These are phyloP conservation scores for Colletotrichum sublineola DNA, from an alignment of 2,329 filamentous ascomycete genomes.

Conservation along the genomic window DNA sequence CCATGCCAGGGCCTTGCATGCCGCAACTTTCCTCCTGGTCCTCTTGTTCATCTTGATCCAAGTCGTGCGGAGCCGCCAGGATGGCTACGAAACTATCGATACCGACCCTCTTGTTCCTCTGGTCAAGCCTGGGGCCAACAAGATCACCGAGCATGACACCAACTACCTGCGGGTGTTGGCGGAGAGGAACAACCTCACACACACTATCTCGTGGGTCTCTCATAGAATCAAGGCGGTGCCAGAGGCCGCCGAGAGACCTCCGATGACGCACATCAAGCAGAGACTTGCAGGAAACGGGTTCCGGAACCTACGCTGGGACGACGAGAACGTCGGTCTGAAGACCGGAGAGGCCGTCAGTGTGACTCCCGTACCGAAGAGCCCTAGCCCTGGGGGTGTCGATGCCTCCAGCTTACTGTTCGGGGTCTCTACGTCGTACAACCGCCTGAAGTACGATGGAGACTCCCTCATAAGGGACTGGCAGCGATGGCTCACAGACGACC, in stretches of 20 bases:
- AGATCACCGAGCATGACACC: not conserved
- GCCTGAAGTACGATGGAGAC: conserved; percentile 55
- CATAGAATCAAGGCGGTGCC: conserved; percentile 16
- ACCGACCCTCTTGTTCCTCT: conserved; percentile 32
- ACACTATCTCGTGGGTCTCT: conserved; percentile 30
- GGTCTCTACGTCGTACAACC: conserved; percentile 56
- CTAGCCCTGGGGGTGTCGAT: conserved; percentile 51
- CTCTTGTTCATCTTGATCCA: conserved; percentile 36
- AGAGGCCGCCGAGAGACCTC: conserved; percentile 4
- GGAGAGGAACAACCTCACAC: conserved; percentile 31
- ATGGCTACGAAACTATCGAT: conserved; percentile 33
- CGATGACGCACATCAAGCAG: conserved; percentile 22
- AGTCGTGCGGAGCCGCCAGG: conserved; percentile 22
- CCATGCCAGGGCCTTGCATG: conserved; percentile 37
- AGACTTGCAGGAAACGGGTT: conserved; percentile 17
- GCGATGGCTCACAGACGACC: conserved; percentile 60
- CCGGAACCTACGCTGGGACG: conserved; percentile 24
- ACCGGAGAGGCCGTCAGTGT: conserved; percentile 43
- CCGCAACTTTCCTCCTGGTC: conserved; percentile 35
- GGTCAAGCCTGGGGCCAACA: conserved; percentile 10
- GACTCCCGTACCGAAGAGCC: conserved; percentile 51
- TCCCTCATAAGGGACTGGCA: conserved; percentile 59
- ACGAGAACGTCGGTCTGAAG: conserved; percentile 1
- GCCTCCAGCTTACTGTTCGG: conserved; percentile 53
- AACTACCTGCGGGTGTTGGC: conserved; percentile 23